phyloP scores from a whole-genome alignment of 345 rosid genomes.

The Angophora floribunda region DNA sequence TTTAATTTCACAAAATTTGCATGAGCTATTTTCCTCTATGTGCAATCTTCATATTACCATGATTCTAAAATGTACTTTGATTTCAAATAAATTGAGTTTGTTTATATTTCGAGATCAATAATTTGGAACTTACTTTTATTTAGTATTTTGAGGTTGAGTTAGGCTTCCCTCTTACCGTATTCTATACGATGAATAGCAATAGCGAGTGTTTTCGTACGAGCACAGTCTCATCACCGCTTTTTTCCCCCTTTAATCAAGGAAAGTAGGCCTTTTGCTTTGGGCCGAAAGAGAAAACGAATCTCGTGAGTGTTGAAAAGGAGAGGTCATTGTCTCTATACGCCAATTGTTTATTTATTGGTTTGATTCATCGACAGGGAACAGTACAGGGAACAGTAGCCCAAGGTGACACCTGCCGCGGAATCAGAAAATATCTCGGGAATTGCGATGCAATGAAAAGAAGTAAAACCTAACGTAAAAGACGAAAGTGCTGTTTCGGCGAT shows the following conservation, averaged over 20 bases:
- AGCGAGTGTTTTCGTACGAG: neutral
- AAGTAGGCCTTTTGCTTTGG: neutral
- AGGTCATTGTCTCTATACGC: neutral
- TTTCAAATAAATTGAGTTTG: neutral
- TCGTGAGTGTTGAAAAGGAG: neutral
- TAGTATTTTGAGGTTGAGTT: neutral
- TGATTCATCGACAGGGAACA: neutral
- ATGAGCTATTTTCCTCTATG: neutral
- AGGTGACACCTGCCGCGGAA: neutral
- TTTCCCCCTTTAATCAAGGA: neutral
- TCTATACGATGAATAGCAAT: neutral
- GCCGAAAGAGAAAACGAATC: neutral
- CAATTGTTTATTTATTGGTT: neutral
- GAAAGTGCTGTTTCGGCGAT: too few relatives aligned
- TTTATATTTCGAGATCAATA: too few relatives aligned
- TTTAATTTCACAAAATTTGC: too few relatives aligned
- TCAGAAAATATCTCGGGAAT: neutral
- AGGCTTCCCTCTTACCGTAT: neutral
- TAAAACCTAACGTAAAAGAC: neutral
- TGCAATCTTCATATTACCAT: neutral
- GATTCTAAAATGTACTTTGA: neutral
- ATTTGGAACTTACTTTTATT: neutral
- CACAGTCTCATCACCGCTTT: neutral
- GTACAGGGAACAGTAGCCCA: neutral
- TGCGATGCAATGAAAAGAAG: neutral